Evolutionary conservation across 2,329 filamentous ascomycete genomes (phyloP).

Genomic region (Venturia pyrina): DNA sequence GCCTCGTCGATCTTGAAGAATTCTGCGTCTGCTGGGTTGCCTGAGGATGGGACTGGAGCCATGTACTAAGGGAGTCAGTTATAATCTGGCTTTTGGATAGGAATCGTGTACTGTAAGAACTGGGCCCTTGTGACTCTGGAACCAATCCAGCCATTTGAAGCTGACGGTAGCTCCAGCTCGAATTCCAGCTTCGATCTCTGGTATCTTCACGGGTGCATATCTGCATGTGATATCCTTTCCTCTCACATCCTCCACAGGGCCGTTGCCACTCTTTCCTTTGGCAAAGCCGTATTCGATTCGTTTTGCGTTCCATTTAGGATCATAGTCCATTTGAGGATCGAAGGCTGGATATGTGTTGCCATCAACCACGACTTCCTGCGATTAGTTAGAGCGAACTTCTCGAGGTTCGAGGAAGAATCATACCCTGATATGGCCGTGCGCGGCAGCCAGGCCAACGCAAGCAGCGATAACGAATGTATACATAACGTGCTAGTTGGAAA

Average conservation of each 20-base stretch:
- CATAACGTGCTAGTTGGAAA: not conserved
- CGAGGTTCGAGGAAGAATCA: not conserved
- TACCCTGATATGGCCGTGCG: not conserved
- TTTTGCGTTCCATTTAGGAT: not conserved
- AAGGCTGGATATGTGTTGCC: conserved; percentile 2
- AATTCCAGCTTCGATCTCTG: not conserved
- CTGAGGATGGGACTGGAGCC: not conserved
- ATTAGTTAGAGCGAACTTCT: not conserved
- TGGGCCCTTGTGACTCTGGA: not conserved
- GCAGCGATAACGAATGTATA: not conserved
- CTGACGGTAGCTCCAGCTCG: not conserved
- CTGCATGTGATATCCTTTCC: not conserved
- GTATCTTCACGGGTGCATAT: not conserved
- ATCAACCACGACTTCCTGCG: not conserved
- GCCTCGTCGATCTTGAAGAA: conserved; percentile 8
- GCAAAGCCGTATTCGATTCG: not conserved
- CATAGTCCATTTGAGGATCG: not conserved
- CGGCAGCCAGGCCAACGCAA: not conserved
- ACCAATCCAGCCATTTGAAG: conserved; percentile 6
- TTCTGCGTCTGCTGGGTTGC: not conserved
- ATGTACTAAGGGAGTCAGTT: not conserved
- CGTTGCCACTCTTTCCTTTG: not conserved
- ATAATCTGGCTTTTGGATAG: not conserved
- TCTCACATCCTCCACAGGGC: not conserved
- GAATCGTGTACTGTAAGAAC: not conserved